A percentile compares a stretch with the other conserved stretches of the same genome.
These are phyloP conservation scores for Monosporascus sp. DNA, from an alignment of 2,329 filamentous ascomycete genomes.

Conservation along the genomic window DNA sequence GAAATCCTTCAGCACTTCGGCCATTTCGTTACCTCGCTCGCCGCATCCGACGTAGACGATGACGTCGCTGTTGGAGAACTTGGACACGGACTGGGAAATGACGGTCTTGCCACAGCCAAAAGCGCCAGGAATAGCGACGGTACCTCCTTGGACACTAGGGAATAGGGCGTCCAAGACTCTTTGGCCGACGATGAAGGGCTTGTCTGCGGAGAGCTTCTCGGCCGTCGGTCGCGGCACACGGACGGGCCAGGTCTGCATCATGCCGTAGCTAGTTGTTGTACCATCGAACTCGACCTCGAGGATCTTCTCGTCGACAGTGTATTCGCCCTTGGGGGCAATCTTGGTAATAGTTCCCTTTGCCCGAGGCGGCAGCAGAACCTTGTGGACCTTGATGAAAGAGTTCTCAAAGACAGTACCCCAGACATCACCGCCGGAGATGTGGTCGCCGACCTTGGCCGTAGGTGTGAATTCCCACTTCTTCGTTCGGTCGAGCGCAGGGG, in stretches of 20 bases:
- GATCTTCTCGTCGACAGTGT: conserved; percentile 90
- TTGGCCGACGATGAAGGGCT: conserved; percentile 94
- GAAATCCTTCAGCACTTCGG: conserved; percentile 99
- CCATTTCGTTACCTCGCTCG: conserved; percentile 79
- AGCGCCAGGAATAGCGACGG: conserved; percentile 94
- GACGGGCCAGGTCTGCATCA: conserved; percentile 99
- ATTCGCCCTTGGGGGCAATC: conserved; percentile 83
- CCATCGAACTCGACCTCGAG: conserved; percentile 96
- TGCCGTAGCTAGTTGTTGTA: conserved; percentile 86
- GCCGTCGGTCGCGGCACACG: conserved; percentile 88
- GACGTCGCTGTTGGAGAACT: conserved; percentile 99
- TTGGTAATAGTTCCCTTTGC: conserved; percentile 88
- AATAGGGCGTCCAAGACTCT: conserved; percentile 94
- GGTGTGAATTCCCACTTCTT: conserved; percentile 98
- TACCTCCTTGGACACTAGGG: conserved; percentile 93
- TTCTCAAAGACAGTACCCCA: conserved; percentile 96
- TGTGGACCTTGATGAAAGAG: conserved; percentile 88
- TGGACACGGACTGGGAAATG: conserved; percentile 96
- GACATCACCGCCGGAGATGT: conserved; percentile 92
- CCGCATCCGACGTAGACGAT: conserved; percentile 90
- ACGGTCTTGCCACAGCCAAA: conserved; percentile 99
- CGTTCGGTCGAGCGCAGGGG: conserved; percentile 80
- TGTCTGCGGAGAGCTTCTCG: conserved; percentile 84
- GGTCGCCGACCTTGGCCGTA: conserved; percentile 87
- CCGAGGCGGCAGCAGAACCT: conserved; percentile 84